Evolutionary conservation across 148 eudicot species (phyloP), one percentile per base, ranked within the genome.

Genomic region (Arbutus unedo): DNA sequence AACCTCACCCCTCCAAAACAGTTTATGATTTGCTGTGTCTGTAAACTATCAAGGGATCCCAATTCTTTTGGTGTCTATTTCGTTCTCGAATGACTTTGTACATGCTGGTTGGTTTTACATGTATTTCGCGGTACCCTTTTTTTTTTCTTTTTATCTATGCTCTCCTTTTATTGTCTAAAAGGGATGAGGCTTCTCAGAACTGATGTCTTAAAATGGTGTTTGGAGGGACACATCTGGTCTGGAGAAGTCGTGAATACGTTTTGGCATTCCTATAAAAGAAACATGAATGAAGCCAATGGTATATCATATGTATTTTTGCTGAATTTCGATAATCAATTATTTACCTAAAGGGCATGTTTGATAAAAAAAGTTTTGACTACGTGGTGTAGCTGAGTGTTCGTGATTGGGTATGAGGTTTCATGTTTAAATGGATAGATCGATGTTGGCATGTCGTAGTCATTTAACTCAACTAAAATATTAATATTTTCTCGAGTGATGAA

Each of bases 61-160:
- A 10, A 48, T 74, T 74, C 18, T 23, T 50, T 74, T 16, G 16
- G 55, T 74, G 38, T 74, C 55, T 74, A 74, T 74, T 74, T 74
- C 38, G 48, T 74, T 49, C 9, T n/a, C 23, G 11, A 74, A 74
- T 49, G 23, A 49, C 43, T 10, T 8, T 10, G 77, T 48, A n/a
- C 77, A 74, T 48, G 51, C 47, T 1, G 38, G 54, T 74, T 48
- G 55, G 3, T n/a, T n/a, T 15, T 66, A 70, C 21, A 14, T 8
- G 16, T 70, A 50, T 50, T 50, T 50, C 38, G 38, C 44, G 18
- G 74, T 70, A 5, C n/a, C 9, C 15, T 70, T 2, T 41, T 16
- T 70, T 43, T 41, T 47, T 47, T 70, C 14, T 70, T 43, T 41
- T 47, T 47, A 38, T 70, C 74, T 41, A 16, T 70, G 19, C 74